These are phyloP conservation scores for Alternaria solani DNA, from an alignment of 2,329 filamentous ascomycete genomes.

Conservation along the genomic window DNA sequence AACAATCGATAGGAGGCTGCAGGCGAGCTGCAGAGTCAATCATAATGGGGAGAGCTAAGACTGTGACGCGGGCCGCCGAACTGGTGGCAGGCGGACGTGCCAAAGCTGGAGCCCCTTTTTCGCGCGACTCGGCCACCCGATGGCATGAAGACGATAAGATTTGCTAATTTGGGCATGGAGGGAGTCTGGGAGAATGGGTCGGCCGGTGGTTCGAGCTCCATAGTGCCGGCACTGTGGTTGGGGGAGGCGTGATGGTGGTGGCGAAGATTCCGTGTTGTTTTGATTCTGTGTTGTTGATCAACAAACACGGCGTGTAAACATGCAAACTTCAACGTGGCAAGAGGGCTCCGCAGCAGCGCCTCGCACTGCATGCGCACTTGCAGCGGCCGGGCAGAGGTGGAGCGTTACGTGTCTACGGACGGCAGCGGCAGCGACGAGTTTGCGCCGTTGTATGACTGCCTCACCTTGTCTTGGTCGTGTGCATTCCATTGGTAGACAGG, in stretches of 20 bases:
- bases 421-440: background rate
- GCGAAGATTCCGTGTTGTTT: conserved; percentile 17
- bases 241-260: conserved; percentile 3
- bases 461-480: conserved; percentile 20
- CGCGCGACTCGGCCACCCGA: conserved; percentile 7
- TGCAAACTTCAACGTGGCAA: background rate
- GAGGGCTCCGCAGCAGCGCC: conserved; percentile 12
- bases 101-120: conserved; percentile 27
- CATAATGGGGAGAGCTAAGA: conserved; percentile 45
- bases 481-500: conserved; percentile 30
- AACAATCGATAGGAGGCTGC: conserved; percentile 27
- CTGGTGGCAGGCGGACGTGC: conserved; percentile 21
- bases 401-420: background rate
- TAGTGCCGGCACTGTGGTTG: conserved; percentile 22
- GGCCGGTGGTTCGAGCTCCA: conserved; percentile 15
- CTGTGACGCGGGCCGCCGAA: conserved; percentile 26
- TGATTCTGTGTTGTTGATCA: conserved; percentile 15
- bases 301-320: conserved; percentile 14
- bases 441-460: conserved; percentile 18
- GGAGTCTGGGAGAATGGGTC: conserved; percentile 19
- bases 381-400: conserved; percentile 1
- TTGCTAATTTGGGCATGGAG: conserved; percentile 27
- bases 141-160: conserved; percentile 34
- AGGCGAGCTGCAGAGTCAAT: conserved; percentile 34
- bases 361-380: conserved; percentile 11